Evolutionary conservation across 1,139 yeast genomes (phyloP).

Genomic region (Pichia sp.): DNA sequence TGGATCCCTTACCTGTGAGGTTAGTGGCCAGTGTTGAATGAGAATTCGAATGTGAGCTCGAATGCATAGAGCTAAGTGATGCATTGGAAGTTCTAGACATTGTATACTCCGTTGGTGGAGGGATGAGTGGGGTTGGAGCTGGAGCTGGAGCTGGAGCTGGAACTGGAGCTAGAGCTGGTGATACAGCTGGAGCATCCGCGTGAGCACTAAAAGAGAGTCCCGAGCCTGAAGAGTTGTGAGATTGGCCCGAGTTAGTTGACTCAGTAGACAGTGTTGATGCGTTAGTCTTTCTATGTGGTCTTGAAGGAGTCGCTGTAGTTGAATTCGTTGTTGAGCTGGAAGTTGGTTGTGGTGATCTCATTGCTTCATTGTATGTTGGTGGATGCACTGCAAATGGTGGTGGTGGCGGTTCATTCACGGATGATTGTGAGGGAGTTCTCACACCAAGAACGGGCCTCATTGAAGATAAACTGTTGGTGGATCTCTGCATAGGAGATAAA

Average conservation of each 20-base stretch:
- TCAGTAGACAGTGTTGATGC: constrained; percentile 4
- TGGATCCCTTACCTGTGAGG: too few species aligned
- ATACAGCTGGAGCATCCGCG: too few species aligned
- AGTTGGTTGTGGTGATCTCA: too few species aligned
- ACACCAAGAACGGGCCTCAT: constrained; percentile 9
- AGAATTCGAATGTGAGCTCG: neutral
- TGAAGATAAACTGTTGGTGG: neutral
- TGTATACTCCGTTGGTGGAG: neutral
- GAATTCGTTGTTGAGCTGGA: too few species aligned
- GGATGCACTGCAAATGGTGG: constrained; percentile 28
- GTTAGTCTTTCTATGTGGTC: too few species aligned
- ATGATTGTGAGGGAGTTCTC: constrained; percentile 5
- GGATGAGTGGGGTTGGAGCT: neutral
- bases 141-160: neutral
- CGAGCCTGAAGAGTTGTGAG: constrained; percentile 1
- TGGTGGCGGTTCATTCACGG: constrained; percentile 28
- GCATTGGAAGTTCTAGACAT: neutral
- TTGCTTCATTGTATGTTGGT: constrained; percentile 31
- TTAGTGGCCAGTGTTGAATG: neutral
- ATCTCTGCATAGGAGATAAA: constrained; percentile 5
- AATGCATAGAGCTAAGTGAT: too few species aligned
- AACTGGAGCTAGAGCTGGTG: too few species aligned
- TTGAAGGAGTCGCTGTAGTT: too few species aligned
- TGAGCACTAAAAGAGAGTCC: too few species aligned
- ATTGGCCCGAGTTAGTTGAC: constrained; percentile 3